These are phyloP conservation scores for Epichloe aotearoae DNA, from an alignment of 2,329 filamentous ascomycete genomes.

Conservation along the genomic window DNA sequence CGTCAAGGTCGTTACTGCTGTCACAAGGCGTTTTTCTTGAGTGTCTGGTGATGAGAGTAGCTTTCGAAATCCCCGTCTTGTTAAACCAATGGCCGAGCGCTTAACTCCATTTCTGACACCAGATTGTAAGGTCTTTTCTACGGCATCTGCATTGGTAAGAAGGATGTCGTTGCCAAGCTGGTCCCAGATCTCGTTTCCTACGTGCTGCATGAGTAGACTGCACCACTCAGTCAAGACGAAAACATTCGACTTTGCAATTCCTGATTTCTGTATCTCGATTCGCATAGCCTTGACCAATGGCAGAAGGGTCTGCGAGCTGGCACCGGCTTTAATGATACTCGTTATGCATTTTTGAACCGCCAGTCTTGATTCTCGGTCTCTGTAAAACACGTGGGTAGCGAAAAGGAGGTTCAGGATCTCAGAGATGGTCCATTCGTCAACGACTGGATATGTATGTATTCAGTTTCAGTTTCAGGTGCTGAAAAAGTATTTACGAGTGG, in stretches of 20 bases:
- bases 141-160: slow-evolving; percentile 52
- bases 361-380: slow-evolving; percentile 70
- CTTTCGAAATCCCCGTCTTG: slow-evolving; percentile 66
- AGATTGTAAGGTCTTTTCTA: slow-evolving; percentile 67
- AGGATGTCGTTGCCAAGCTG: slow-evolving; percentile 53
- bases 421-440: slow-evolving; percentile 35
- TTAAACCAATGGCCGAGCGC: slow-evolving; percentile 62
- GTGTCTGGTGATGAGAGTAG: slow-evolving; percentile 47
- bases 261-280: slow-evolving; percentile 60
- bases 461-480: not conserved
- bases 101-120: slow-evolving; percentile 50
- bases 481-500: not conserved
- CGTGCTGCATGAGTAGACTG: slow-evolving; percentile 60
- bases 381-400: slow-evolving; percentile 75
- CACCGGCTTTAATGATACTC: slow-evolving; percentile 46
- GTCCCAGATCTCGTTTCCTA: slow-evolving; percentile 50
- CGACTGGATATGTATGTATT: slow-evolving; percentile 16
- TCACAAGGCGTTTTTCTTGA: slow-evolving; percentile 45
- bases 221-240: slow-evolving; percentile 91
- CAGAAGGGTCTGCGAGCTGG: slow-evolving; percentile 42
- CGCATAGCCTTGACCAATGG: slow-evolving; percentile 55
- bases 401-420: slow-evolving; percentile 62
- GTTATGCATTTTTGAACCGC: slow-evolving; percentile 72
- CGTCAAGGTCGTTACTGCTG: slow-evolving; percentile 53
- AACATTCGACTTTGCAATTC: slow-evolving; percentile 65